A percentile compares a stretch with the other conserved stretches of the same genome.
These are phyloP conservation scores for Clathrospora elynae DNA, from an alignment of 2,329 filamentous ascomycete genomes.

Conservation along the genomic window DNA sequence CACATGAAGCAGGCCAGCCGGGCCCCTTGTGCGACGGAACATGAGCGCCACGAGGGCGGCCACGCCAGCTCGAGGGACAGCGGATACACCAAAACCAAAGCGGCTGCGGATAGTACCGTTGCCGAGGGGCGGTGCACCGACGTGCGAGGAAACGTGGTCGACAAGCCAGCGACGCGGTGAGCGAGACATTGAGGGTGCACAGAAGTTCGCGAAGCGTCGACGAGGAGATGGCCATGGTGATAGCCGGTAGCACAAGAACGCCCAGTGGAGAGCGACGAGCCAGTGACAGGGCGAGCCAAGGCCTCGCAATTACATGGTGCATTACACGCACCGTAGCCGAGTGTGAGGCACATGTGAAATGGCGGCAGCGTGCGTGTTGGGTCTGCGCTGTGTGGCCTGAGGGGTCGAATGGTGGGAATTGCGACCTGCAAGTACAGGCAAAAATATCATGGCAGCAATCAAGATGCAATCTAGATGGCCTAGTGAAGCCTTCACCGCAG, in stretches of 20 bases:
- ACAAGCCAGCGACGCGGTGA: slow-evolving; percentile 25
- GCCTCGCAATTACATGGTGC: slow-evolving; percentile 19
- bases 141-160: slow-evolving; percentile 38
- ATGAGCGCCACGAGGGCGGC: slow-evolving; percentile 45
- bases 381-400: slow-evolving; percentile 17
- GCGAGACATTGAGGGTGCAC: slow-evolving; percentile 27
- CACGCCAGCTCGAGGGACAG: slow-evolving; percentile 38
- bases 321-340: slow-evolving; percentile 32
- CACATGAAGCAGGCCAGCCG: slow-evolving; percentile 40
- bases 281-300: slow-evolving; percentile 33
- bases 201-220: slow-evolving; percentile 26
- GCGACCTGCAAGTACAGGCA: no score
- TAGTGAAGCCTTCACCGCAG: no score
- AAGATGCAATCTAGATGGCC: no score
- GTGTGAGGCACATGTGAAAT: slow-evolving; percentile 16
- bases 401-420: slow-evolving; percentile 7
- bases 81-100: slow-evolving; percentile 29
- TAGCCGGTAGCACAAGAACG: slow-evolving; percentile 35
- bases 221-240: slow-evolving; percentile 27
- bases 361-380: slow-evolving; percentile 26
- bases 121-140: slow-evolving; percentile 23
- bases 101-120: slow-evolving; percentile 32
- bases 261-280: slow-evolving; percentile 20
- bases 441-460: not conserved
- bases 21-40: slow-evolving; percentile 36